These are phyloP conservation scores for Cordyceps fumosorosea DNA, from an alignment of 2,329 filamentous ascomycete species.

Conservation along the genomic window DNA sequence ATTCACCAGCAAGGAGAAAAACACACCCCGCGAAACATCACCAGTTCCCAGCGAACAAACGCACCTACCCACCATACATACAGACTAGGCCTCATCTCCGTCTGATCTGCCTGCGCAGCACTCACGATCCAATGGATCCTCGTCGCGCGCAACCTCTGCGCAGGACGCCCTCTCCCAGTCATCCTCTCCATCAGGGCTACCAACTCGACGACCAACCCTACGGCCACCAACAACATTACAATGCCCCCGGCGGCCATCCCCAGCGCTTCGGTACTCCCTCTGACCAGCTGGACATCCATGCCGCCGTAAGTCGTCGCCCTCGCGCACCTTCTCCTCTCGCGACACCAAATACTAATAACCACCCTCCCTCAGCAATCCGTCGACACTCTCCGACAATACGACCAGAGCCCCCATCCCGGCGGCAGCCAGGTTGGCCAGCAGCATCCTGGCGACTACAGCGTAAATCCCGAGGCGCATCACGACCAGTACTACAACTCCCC, in stretches of 20 bases:
- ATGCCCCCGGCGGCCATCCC: constrained; percentile 15
- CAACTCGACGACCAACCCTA: constrained; percentile 77
- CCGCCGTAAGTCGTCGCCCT: constrained; percentile 57
- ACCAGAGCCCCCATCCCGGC: not conserved
- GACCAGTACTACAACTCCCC: constrained; percentile 81
- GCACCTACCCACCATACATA: not conserved
- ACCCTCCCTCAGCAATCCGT: constrained; percentile 40
- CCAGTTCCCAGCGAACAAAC: not conserved
- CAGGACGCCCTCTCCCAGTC: constrained; percentile 70
- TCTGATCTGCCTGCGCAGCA: not conserved
- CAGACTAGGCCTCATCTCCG: no score
- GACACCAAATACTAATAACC: not conserved
- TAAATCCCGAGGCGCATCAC: constrained; percentile 42
- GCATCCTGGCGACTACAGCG: constrained; percentile 41
- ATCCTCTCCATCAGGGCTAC: constrained; percentile 67
- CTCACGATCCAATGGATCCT: constrained; percentile 6
- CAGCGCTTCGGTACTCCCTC: constrained; percentile 51
- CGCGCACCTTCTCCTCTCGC: not conserved
- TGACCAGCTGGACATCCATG: constrained; percentile 76
- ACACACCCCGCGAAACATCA: not conserved
- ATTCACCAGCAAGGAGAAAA: not conserved
- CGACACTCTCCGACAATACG: constrained; percentile 25
- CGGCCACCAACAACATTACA: constrained; percentile 31
- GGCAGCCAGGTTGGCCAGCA: not conserved
- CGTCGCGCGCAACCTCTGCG: constrained; percentile 32